phyloP scores from a whole-genome alignment of 2,329 filamentous ascomycete genomes.

The Hymenoscyphus albidus region DNA sequence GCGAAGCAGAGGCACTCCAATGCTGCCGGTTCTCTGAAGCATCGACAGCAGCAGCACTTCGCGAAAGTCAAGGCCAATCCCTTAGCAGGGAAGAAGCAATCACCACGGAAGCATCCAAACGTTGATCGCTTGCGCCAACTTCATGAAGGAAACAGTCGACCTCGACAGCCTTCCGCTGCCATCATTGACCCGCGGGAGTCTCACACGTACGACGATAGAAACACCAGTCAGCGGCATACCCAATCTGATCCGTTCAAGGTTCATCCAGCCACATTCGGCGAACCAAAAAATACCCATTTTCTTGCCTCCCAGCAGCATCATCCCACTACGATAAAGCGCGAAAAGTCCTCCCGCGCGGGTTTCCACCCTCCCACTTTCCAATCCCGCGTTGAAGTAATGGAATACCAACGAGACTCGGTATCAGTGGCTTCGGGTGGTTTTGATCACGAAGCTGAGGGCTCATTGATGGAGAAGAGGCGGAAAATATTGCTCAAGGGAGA shows the following conservation, averaged over 20 bases:
- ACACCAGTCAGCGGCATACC: background rate
- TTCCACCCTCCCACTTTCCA: conserved; percentile 27
- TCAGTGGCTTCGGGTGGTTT: conserved; percentile 3
- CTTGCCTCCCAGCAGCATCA: background rate
- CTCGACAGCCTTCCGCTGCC: background rate
- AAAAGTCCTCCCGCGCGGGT: conserved; percentile 21
- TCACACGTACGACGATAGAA: background rate
- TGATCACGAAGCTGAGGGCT: conserved; percentile 14
- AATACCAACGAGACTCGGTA: conserved; percentile 14
- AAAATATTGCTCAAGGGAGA: conserved; percentile 31
- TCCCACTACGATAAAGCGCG: conserved; percentile 8
- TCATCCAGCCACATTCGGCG: background rate
- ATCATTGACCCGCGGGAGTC: background rate
- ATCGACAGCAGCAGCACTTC: conserved; percentile 47
- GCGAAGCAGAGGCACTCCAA: conserved; percentile 42
- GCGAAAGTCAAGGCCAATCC: conserved; percentile 40
- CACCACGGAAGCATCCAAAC: conserved; percentile 28
- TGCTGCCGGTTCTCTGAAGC: conserved; percentile 34
- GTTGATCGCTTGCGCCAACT: conserved; percentile 18
- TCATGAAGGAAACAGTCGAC: conserved; percentile 5
- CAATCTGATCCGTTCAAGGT: background rate
- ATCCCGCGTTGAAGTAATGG: conserved; percentile 16
- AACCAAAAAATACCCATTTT: background rate
- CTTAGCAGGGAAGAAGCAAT: conserved; percentile 32
- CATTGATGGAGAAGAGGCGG: conserved; percentile 26